These are phyloP conservation scores for Lagenidium giganteum DNA, from an alignment of 352 stramenopile species.

Conservation along the genomic window DNA sequence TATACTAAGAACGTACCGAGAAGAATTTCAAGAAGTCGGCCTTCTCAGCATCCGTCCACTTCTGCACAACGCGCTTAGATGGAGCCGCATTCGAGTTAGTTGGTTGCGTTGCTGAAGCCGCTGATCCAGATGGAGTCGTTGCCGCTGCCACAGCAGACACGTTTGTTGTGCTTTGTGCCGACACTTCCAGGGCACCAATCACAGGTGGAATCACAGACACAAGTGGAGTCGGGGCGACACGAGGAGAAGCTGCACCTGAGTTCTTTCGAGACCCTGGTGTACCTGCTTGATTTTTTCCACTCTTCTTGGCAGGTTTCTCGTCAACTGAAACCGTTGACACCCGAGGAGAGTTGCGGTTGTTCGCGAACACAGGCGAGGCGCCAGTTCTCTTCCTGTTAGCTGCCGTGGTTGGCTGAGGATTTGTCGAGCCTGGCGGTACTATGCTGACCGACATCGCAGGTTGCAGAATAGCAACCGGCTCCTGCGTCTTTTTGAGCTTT, in stretches of 20 bases:
- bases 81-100: conserved; percentile 19
- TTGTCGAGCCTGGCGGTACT: too few species aligned
- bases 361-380: conserved; percentile 1
- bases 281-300: conserved; percentile 5
- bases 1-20: conserved; percentile 34
- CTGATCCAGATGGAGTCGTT: too few species aligned
- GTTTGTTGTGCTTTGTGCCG: too few species aligned
- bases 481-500: conserved; percentile 67
- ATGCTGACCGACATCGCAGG: too few species aligned
- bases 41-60: conserved; percentile 88
- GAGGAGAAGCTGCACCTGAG: too few species aligned
- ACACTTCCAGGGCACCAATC: too few species aligned
- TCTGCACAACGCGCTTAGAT: conserved; percentile 82
- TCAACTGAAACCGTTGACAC: conserved; percentile 9
- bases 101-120: too few species aligned
- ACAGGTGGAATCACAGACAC: too few species aligned
- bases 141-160: too few species aligned
- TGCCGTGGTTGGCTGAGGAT: conserved; percentile 1
- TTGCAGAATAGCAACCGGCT: too few species aligned
- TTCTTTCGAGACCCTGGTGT: conserved; percentile 3
- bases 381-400: conserved; percentile 18
- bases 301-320: conserved; percentile 18
- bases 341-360: conserved; percentile 16
- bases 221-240: too few species aligned
- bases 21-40: conserved; percentile 87